Evolutionary conservation across 2,329 filamentous ascomycete genomes (phyloP), one percentile per base, ranked within the genome.

Genomic region (Fusarium austroafricanum): DNA sequence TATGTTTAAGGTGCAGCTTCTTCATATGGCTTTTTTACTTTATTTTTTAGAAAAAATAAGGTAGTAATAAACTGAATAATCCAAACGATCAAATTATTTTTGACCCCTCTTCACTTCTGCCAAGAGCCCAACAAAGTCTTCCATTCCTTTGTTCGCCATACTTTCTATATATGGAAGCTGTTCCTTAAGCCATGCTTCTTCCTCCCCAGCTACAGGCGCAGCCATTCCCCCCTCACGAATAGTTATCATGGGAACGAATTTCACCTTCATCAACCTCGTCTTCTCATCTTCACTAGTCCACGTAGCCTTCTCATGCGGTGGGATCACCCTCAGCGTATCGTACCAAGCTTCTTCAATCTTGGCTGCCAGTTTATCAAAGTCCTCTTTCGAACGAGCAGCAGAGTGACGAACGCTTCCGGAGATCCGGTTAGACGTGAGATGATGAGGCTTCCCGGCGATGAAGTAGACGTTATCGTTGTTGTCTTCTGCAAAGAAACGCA

Each of bases 141-240:
- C 35, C 2, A 68, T 37, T 1, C 61, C 65, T 14, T 68, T 70
- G 0, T 44, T 10, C 3, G 55, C 47, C 69, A 71, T 70, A 5
- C 54, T 21, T 8, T 70, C 56, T 8, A 71, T 46, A 9, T 58
- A 55, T 0, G 65, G 65, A 2, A 62, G 15, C 23, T 71, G 62
- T 5, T 54, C 29, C 8, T 63, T 46, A 6, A 71, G 26, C 69
- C 69, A 71, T 0, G 33, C 39, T 20, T 54, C 54, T 31, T 72
- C 70, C 1, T 72, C 50, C 0, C 70, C 70, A 14, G 70, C 70
- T 7, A 57, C 60, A 1, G 70, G 69, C 4, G 71, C 65, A 20
- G 33, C 28, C 70, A 71, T 70, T 0, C 70, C 67, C 0, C 54
- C 69, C 33, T 71, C 70, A 9, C 69, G 51, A 23, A 71, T 49